phyloP scores from a whole-genome alignment of 345 rosid genomes.

The Nasturtium officinale region DNA sequence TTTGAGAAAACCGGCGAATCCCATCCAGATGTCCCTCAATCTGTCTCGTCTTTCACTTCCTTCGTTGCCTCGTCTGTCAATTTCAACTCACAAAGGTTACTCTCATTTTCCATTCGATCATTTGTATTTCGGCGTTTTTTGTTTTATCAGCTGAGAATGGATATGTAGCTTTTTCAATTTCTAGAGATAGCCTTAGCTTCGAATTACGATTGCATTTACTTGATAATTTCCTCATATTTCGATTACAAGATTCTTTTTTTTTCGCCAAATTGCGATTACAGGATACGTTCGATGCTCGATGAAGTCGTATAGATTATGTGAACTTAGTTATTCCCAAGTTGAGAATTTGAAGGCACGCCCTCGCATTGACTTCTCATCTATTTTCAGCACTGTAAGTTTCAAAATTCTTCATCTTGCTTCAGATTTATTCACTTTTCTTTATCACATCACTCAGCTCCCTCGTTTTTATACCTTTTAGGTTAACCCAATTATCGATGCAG shows the following conservation, averaged over 20 bases:
- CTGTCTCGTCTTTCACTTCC: constrained; percentile 33
- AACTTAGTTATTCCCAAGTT: constrained; percentile 60
- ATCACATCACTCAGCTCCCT: background rate
- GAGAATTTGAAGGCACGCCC: constrained; percentile 73
- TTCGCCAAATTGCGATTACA: constrained; percentile 16
- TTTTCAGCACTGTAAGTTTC: constrained; percentile 55
- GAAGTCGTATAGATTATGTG: constrained; percentile 76
- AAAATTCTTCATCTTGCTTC: background rate
- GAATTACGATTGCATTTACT: background rate
- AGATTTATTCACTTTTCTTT: background rate
- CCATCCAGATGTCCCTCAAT: constrained; percentile 29
- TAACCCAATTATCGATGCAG: constrained; percentile 78
- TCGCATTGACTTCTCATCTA: constrained; percentile 80
- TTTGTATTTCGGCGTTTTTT: background rate
- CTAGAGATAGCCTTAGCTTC: background rate
- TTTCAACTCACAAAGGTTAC: constrained; percentile 34
- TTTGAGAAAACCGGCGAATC: background rate
- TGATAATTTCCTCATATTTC: background rate
- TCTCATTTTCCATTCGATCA: background rate
- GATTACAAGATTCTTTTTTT: background rate
- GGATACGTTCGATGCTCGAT: constrained; percentile 57
- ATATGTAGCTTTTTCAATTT: constrained; percentile 1
- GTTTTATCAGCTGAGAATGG: background rate
- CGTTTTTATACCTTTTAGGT: constrained; percentile 46
- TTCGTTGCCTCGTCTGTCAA: constrained; percentile 33